A percentile compares a stretch with the other conserved stretches of the same genome.
phyloP scores from a whole-genome alignment of 2,329 filamentous ascomycete species.

The Cyphellophora attinorum region DNA sequence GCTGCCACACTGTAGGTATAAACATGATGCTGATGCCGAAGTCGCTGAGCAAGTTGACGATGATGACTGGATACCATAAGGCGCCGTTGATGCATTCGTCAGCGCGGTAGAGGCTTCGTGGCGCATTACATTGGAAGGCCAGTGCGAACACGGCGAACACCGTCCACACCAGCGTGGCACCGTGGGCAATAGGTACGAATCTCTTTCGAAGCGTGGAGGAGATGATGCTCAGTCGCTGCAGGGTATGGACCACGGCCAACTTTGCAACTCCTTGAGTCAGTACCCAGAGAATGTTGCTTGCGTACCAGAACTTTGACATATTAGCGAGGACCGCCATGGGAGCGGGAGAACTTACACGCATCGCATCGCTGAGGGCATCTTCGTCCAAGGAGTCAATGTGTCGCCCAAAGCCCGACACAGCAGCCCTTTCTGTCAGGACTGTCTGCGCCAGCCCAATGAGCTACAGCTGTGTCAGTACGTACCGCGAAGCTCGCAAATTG shows the following conservation, averaged over 20 bases:
- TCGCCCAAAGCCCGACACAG: slow-evolving; percentile 1
- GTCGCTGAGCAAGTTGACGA: slow-evolving; percentile 16
- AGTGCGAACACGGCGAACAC: slow-evolving; percentile 16
- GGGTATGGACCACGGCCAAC: slow-evolving; percentile 3
- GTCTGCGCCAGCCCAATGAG: slow-evolving; percentile 1
- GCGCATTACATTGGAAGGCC: slow-evolving; percentile 18
- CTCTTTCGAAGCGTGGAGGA: not conserved
- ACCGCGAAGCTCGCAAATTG: not conserved
- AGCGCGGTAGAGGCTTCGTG: slow-evolving; percentile 3
- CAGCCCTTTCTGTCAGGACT: slow-evolving; percentile 3
- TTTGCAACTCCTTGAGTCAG: slow-evolving; percentile 4
- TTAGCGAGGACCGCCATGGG: not conserved
- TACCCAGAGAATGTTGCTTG: slow-evolving; percentile 3
- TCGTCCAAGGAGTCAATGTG: not conserved
- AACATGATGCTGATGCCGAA: slow-evolving; percentile 12
- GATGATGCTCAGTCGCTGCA: slow-evolving; percentile 1
- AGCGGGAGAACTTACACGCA: not conserved
- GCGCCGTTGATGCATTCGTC: not conserved
- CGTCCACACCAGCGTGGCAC: slow-evolving; percentile 9
- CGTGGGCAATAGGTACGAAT: not conserved
- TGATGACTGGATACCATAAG: slow-evolving; percentile 14
- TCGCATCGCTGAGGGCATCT: not conserved
- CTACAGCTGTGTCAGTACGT: not conserved
- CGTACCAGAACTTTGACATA: slow-evolving; percentile 6
- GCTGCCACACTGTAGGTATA: slow-evolving; percentile 19